A percentile compares a stretch with the other conserved stretches of the same genome.
These are phyloP conservation scores for Epicoccum nigrum DNA, from an alignment of 2,329 filamentous ascomycete genomes.

Conservation along the genomic window DNA sequence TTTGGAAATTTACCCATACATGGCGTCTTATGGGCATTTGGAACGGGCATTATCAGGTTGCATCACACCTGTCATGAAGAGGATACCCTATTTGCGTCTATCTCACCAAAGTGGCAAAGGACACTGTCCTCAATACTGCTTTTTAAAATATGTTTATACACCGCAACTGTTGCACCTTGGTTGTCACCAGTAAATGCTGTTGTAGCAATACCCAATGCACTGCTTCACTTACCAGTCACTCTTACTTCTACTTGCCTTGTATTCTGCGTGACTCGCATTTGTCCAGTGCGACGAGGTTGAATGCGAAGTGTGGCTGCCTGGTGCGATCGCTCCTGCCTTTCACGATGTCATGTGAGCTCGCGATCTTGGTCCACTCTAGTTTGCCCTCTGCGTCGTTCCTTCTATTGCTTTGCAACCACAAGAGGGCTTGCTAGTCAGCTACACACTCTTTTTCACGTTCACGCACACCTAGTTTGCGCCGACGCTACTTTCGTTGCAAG, in stretches of 20 bases:
- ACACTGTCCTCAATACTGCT: background rate
- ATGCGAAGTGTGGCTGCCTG: background rate
- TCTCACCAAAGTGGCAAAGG: background rate
- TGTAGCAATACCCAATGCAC: slow-evolving; percentile 8
- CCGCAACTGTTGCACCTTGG: background rate
- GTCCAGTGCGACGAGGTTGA: no score
- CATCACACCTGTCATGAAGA: slow-evolving; percentile 10
- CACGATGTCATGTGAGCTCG: background rate
- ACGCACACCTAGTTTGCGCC: background rate
- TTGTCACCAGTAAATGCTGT: background rate
- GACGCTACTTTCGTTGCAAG: background rate
- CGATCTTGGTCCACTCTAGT: background rate
- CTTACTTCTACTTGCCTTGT: background rate
- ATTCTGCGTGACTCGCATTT: background rate
- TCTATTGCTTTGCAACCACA: background rate
- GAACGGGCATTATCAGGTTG: slow-evolving; percentile 4
- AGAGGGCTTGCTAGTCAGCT: background rate
- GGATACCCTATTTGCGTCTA: slow-evolving; percentile 11
- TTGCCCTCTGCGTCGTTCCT: no score
- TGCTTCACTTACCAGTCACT: background rate
- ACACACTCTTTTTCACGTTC: background rate
- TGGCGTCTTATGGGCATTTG: slow-evolving; percentile 7
- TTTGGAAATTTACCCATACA: background rate
- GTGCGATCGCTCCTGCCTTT: slow-evolving; percentile 3
- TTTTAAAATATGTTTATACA: background rate